phyloP scores from a whole-genome alignment of 305 asterid genomes.

The Withania somnifera region DNA sequence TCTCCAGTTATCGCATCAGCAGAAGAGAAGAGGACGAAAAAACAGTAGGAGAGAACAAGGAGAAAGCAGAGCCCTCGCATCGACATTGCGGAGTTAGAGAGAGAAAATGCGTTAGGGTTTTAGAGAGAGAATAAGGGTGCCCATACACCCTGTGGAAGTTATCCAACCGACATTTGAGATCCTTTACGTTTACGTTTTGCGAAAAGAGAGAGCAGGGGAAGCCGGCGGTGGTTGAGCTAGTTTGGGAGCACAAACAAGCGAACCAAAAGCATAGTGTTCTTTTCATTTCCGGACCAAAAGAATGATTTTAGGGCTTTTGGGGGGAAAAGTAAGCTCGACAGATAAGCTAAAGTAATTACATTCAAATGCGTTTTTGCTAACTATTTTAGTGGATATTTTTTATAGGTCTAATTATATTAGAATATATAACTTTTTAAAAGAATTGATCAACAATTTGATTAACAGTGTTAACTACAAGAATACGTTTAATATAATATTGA shows the following conservation, averaged over 20 bases:
- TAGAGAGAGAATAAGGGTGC: background rate
- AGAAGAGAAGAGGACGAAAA: slow-evolving; percentile 20
- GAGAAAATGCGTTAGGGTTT: background rate
- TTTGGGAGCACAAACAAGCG: background rate
- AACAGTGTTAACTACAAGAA: no score
- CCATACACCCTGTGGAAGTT: background rate
- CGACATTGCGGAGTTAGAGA: background rate
- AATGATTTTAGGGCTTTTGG: no score
- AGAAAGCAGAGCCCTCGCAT: slow-evolving; percentile 21
- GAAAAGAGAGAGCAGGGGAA: background rate
- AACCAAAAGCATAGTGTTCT: no score
- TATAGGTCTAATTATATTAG: no score
- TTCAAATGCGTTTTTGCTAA: no score
- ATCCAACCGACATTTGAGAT: background rate
- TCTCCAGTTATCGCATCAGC: slow-evolving; percentile 20
- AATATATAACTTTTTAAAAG: no score
- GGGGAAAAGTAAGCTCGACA: no score
- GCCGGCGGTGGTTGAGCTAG: background rate
- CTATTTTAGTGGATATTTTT: no score
- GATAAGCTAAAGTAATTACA: no score
- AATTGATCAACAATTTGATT: no score
- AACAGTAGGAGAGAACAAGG: slow-evolving; percentile 11
- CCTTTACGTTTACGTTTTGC: background rate
- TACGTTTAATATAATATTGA: no score
- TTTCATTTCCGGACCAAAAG: no score